A percentile compares a stretch with the other conserved stretches of the same genome.
Evolutionary conservation across 1,139 yeast genomes (phyloP).

Genomic region (Arxiozyma heterogenica): DNA sequence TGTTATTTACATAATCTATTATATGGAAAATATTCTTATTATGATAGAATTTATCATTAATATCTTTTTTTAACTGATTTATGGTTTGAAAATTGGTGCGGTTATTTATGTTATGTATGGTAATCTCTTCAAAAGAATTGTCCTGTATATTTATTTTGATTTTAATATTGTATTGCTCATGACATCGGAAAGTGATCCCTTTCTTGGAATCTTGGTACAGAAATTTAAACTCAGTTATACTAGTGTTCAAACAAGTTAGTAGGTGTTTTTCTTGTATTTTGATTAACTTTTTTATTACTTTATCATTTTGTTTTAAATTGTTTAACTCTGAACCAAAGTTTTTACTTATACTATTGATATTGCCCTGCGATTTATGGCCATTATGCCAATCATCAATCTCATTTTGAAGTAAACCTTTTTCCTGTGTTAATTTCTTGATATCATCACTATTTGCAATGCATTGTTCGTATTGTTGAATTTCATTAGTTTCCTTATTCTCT

Average conservation of each 20-base stretch:
- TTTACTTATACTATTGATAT: constrained; percentile 4
- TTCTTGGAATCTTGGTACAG: not conserved
- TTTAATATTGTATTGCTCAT: not conserved
- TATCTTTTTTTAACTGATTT: not conserved
- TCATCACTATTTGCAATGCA: constrained; percentile 5
- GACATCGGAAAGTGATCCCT: not conserved
- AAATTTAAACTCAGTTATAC: not conserved
- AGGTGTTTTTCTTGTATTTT: not conserved
- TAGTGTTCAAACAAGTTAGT: not conserved
- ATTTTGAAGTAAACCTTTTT: not conserved
- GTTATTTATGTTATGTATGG: not conserved
- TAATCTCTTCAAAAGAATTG: constrained; percentile 1
- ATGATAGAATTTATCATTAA: not conserved
- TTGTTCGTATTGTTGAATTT: constrained; percentile 2
- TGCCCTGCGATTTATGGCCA: not conserved
- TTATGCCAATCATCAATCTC: constrained; percentile 1
- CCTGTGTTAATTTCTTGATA: not conserved
- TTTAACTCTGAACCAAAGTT: not conserved
- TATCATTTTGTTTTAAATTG: not conserved
- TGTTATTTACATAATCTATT: not conserved
- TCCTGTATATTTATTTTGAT: not conserved
- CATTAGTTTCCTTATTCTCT: constrained; percentile 7
- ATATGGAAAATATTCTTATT: not conserved
- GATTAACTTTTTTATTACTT: not conserved
- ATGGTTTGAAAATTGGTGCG: not conserved